Percentiles rank a stretch among this genome's conserved stretches.
phyloP scores from a whole-genome alignment of 2,329 filamentous ascomycete species.

The Pseudopyricularia javanii region DNA sequence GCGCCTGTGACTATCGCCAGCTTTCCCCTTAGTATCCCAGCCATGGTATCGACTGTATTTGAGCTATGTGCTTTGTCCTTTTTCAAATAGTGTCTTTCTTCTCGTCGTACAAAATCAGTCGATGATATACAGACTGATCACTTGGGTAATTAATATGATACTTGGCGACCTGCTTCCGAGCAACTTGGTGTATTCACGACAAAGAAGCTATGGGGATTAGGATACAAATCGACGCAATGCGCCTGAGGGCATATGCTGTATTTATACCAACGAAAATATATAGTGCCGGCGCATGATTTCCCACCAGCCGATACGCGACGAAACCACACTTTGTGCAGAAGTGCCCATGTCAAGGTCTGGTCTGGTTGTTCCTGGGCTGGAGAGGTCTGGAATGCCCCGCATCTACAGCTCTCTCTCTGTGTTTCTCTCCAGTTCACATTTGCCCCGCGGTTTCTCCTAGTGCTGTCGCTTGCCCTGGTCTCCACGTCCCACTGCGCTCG shows the following conservation, averaged over 20 bases:
- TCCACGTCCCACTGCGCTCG: neutral
- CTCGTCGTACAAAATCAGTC: no score
- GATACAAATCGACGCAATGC: neutral
- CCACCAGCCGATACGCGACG: neutral
- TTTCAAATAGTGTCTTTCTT: no score
- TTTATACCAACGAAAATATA: neutral
- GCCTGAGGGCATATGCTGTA: neutral
- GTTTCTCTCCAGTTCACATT: no score
- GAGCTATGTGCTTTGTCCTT: no score
- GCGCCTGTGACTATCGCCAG: conserved; percentile 9
- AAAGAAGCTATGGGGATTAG: neutral
- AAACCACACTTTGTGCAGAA: neutral
- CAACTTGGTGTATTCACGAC: no score
- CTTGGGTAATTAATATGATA: no score
- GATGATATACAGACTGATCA: no score
- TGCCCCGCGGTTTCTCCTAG: neutral
- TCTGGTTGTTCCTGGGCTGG: neutral
- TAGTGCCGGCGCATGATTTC: neutral
- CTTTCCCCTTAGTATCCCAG: conserved; percentile 7
- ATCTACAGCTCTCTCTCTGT: neutral
- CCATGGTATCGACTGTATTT: no score
- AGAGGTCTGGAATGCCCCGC: neutral
- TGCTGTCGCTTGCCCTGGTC: neutral
- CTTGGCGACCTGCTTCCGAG: no score
- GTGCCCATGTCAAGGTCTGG: neutral